phyloP scores from a whole-genome alignment of 352 stramenopile genomes.

The Phytopythium litorale region DNA sequence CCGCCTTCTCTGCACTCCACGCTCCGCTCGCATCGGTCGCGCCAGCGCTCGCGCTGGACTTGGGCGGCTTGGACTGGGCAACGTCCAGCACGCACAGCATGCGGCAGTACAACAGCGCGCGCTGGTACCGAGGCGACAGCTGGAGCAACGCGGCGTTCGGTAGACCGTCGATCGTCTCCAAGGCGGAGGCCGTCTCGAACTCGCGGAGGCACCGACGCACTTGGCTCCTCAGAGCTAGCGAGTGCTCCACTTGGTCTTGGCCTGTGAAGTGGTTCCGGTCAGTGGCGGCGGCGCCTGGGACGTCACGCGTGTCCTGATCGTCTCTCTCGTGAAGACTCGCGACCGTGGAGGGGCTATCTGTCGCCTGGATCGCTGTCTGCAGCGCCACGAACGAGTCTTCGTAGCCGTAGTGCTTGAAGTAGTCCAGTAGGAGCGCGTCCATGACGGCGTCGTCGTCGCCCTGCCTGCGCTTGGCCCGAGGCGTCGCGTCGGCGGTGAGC shows the following conservation, averaged over 20 bases:
- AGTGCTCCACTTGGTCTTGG: conserved; percentile 5
- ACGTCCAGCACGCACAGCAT: conserved; percentile 46
- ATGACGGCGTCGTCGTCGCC: conserved; percentile 26
- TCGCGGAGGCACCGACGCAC: conserved; percentile 31
- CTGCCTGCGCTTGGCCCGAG: conserved; percentile 8
- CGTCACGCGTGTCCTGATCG: background rate
- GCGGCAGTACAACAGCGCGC: conserved; percentile 26
- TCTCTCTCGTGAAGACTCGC: conserved; percentile 4
- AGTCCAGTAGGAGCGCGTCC: conserved; percentile 32
- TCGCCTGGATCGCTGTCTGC: conserved; percentile 10
- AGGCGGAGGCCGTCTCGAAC: conserved; percentile 26
- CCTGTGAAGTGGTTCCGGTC: background rate
- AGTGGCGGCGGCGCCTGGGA: background rate
- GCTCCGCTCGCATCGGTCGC: conserved; percentile 5
- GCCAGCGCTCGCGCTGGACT: background rate
- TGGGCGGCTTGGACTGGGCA: conserved; percentile 8
- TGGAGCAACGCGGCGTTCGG: background rate
- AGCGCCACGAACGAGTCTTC: conserved; percentile 27
- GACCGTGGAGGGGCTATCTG: background rate
- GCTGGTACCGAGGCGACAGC: conserved; percentile 3
- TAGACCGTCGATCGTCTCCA: conserved; percentile 21
- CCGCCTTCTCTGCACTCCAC: conserved; percentile 33
- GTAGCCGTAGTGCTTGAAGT: conserved; percentile 41
- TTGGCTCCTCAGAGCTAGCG: conserved; percentile 25
- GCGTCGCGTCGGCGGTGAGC: conserved; percentile 10